These are phyloP conservation scores for Clonostachys solani DNA, from an alignment of 2,329 filamentous ascomycete species.

Conservation along the genomic window DNA sequence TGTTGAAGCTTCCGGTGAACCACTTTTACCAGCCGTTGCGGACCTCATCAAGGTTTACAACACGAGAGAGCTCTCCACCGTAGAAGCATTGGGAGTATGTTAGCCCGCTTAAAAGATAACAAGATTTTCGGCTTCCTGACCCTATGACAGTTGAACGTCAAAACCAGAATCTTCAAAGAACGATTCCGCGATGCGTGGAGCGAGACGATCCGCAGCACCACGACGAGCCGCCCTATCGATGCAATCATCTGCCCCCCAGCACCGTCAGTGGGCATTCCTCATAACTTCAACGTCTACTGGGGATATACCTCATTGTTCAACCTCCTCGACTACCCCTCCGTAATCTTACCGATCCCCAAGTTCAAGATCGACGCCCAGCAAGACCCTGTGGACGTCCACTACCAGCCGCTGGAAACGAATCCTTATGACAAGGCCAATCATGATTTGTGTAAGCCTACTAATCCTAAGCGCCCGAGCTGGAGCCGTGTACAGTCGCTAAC, in stretches of 20 bases:
- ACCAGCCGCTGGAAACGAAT: neutral
- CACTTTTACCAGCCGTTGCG: neutral
- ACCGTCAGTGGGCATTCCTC: neutral
- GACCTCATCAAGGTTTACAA: slow-evolving; percentile 1
- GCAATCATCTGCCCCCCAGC: neutral
- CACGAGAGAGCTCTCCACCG: neutral
- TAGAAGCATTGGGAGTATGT: neutral
- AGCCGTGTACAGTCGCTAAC: neutral
- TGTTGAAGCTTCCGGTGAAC: neutral
- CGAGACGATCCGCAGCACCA: neutral
- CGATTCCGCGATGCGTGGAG: neutral
- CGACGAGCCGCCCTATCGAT: neutral
- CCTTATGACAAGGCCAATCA: neutral
- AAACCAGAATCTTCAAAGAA: neutral
- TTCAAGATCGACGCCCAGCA: neutral
- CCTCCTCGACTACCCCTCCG: neutral
- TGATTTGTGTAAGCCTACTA: neutral
- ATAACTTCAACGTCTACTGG: neutral
- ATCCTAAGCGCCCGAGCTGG: no score
- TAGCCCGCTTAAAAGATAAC: no score
- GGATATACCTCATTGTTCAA: slow-evolving; percentile 1
- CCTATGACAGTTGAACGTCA: neutral
- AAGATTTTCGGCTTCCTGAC: neutral
- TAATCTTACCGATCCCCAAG: neutral
- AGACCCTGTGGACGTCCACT: neutral